A percentile compares a stretch with the other conserved stretches of the same genome.
Conservation (phyloP, 805 yeast genomes). For the Ogataea henricii region DNA sequence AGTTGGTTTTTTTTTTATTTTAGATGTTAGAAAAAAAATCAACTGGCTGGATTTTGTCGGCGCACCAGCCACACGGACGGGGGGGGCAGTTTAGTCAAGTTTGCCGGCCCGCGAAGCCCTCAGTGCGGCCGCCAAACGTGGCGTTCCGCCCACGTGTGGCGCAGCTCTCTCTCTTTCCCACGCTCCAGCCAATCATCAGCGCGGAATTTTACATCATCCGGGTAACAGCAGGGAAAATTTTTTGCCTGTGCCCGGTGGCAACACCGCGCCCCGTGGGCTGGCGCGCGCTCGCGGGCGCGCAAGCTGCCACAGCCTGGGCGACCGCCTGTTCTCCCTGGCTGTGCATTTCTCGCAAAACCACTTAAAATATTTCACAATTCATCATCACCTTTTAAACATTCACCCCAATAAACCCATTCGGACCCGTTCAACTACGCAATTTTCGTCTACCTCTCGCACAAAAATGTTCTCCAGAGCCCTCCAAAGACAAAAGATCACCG, state of each 20-base stretch:
- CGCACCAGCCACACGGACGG: slow-evolving; percentile 8
- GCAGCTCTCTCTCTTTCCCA: neutral
- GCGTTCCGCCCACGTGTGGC: neutral
- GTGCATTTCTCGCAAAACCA: slow-evolving; percentile 1
- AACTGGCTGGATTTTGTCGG: neutral
- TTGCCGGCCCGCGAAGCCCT: too few species aligned
- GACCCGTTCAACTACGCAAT: neutral
- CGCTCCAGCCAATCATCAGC: slow-evolving; percentile 11
- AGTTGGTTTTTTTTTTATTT: neutral
- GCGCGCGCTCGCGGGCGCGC: too few species aligned
- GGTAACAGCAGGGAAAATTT: slow-evolving; percentile 3
- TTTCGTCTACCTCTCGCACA: slow-evolving; percentile 8
- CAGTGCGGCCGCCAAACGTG: too few species aligned
- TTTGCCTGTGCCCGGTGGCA: neutral
- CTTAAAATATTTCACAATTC: slow-evolving; percentile 2
- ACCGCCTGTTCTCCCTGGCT: slow-evolving; percentile 1
- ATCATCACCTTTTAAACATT: neutral
- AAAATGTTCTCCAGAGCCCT: slow-evolving; percentile 36
- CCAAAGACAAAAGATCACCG: slow-evolving; percentile 25
- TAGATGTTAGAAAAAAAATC: slow-evolving; percentile 1
- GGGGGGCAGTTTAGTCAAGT: too few species aligned
- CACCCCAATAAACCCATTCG: neutral
- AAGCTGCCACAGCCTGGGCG: too few species aligned
- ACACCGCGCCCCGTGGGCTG: too few species aligned
- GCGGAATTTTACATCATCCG: slow-evolving; percentile 9